phyloP scores from a whole-genome alignment of 352 stramenopile species.

The Phytopythium cucurbitacearum region DNA sequence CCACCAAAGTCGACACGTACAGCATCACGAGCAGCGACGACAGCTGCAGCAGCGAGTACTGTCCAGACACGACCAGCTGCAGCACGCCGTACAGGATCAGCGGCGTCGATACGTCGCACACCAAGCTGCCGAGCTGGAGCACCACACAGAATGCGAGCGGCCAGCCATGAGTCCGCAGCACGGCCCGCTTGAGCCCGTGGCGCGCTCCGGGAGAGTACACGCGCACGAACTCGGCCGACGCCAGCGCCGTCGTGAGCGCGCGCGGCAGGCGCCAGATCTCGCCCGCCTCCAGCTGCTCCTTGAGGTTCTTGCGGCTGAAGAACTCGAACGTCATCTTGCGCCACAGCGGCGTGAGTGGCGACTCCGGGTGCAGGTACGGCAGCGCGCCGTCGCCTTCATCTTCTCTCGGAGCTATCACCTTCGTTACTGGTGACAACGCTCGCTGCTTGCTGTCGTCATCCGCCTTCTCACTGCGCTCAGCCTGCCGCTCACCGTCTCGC shows the following conservation, averaged over 20 bases:
- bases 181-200: conserved; percentile 25
- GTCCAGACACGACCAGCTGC: conserved; percentile 20
- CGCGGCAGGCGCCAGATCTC: conserved; percentile 48
- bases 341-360: conserved; percentile 28
- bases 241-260: conserved; percentile 31
- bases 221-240: conserved; percentile 20
- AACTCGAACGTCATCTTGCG: conserved; percentile 33
- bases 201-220: conserved; percentile 12
- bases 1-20: conserved; percentile 24
- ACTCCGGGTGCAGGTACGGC: conserved; percentile 21
- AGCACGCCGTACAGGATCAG: conserved; percentile 44
- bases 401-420: too few relatives aligned
- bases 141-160: conserved; percentile 28
- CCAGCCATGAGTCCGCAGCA: conserved; percentile 23
- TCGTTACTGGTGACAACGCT: too few relatives aligned
- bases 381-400: conserved; percentile 1
- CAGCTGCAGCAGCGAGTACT: conserved; percentile 19
- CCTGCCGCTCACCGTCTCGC: neutral
- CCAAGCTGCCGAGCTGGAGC: conserved; percentile 31
- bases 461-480: neutral
- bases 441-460: neutral
- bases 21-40: conserved; percentile 16
- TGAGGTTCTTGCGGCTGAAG: conserved; percentile 25
- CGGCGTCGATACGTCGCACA: conserved; percentile 31
- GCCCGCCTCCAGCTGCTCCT: conserved; percentile 24